Conservation (phyloP, 2,329 filamentous ascomycete genomes). For the Graphilbum sp. region DNA sequence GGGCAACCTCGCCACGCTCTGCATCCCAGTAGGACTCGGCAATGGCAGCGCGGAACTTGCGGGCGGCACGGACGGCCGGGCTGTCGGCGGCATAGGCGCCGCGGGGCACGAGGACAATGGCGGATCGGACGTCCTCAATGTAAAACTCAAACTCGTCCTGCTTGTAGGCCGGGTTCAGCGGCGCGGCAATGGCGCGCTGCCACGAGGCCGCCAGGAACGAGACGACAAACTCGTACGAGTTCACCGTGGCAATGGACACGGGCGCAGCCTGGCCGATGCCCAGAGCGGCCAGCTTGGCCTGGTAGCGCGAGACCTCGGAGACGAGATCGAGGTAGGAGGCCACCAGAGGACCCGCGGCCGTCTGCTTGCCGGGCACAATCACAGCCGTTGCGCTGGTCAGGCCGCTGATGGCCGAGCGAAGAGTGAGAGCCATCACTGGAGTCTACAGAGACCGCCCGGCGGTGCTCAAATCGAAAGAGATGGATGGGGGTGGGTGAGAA, state of each 20-base stretch:
- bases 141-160: constrained; percentile 86
- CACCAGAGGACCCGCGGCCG: constrained; percentile 27
- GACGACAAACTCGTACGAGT: constrained; percentile 79
- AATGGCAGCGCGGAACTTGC: constrained; percentile 67
- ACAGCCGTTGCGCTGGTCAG: constrained; percentile 37
- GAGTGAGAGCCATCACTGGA: constrained; percentile 30
- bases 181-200: constrained; percentile 70
- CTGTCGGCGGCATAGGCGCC: constrained; percentile 51
- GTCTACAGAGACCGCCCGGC: no score
- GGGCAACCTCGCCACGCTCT: constrained; percentile 43
- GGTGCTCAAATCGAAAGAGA: no score
- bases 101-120: constrained; percentile 57
- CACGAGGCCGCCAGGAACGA: constrained; percentile 74
- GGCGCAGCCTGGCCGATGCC: constrained; percentile 53
- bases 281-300: constrained; percentile 59
- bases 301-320: constrained; percentile 52
- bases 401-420: constrained; percentile 33
- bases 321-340: constrained; percentile 54
- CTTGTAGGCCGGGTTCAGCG: constrained; percentile 79
- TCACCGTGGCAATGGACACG: constrained; percentile 69
- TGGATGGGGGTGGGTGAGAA: no score
- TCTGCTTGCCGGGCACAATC: constrained; percentile 46
- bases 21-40: constrained; percentile 74
- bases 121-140: constrained; percentile 72
- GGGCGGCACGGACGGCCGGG: constrained; percentile 59